These are phyloP conservation scores for Colletotrichum caudatum DNA, from an alignment of 2,329 filamentous ascomycete species.

Conservation along the genomic window DNA sequence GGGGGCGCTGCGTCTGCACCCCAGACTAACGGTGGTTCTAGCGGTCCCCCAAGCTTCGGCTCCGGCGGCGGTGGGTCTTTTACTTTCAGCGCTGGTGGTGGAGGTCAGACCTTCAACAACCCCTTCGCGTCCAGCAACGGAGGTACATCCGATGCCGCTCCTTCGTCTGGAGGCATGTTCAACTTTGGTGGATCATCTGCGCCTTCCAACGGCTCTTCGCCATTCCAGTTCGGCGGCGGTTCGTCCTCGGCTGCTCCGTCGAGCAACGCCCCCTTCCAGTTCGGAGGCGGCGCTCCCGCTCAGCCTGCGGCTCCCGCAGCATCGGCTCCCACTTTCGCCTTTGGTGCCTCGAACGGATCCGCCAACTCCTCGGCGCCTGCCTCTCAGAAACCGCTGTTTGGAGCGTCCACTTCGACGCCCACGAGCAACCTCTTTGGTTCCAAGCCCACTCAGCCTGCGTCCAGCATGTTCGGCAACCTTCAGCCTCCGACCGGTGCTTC, in stretches of 20 bases:
- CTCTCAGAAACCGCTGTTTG: conserved; percentile 34
- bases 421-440: conserved; percentile 41
- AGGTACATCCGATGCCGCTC: conserved; percentile 44
- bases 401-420: conserved; percentile 31
- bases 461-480: conserved; percentile 54
- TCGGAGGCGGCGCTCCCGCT: conserved; percentile 30
- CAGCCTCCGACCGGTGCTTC: conserved; percentile 58
- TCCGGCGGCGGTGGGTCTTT: conserved; percentile 43
- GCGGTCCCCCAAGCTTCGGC: conserved; percentile 49
- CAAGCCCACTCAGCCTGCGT: conserved; percentile 42
- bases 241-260: conserved; percentile 36
- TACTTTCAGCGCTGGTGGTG: conserved; percentile 45
- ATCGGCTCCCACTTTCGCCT: conserved; percentile 44
- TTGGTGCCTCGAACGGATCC: conserved; percentile 37
- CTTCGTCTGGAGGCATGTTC: conserved; percentile 51
- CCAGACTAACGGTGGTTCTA: conserved; percentile 31
- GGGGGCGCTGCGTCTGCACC: conserved; percentile 32
- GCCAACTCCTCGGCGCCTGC: conserved; percentile 27
- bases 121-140: conserved; percentile 52
- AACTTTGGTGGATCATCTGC: conserved; percentile 50
- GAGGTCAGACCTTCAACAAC: conserved; percentile 52
- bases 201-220: conserved; percentile 44
- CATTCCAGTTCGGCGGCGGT: conserved; percentile 56
- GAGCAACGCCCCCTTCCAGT: conserved; percentile 41
- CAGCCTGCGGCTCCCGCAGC: conserved; percentile 33